Evolutionary conservation across 2,329 filamentous ascomycete species (phyloP).

Genomic region (Polychaeton citri): DNA sequence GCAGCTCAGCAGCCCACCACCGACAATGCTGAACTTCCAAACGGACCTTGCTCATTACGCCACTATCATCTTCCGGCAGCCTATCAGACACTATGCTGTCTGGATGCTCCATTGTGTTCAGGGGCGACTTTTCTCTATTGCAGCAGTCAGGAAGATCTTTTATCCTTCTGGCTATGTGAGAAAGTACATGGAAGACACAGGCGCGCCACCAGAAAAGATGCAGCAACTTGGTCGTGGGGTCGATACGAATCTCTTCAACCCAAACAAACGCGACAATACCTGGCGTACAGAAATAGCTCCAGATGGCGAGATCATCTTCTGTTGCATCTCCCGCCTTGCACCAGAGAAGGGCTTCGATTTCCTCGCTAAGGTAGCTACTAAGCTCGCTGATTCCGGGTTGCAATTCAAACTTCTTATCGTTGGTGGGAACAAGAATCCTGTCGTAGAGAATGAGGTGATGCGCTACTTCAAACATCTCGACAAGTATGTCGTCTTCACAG

Average conservation of each 20-base stretch:
- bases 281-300: slow-evolving; percentile 45
- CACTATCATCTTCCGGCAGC: slow-evolving; percentile 52
- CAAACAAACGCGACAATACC: slow-evolving; percentile 36
- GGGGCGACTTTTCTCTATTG: slow-evolving; percentile 51
- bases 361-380: slow-evolving; percentile 41
- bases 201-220: slow-evolving; percentile 44
- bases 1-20: slow-evolving; percentile 43
- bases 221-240: slow-evolving; percentile 52
- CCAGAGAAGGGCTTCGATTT: slow-evolving; percentile 62
- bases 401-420: slow-evolving; percentile 54
- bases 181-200: slow-evolving; percentile 45
- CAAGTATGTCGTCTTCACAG: slow-evolving; percentile 51
- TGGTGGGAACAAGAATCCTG: slow-evolving; percentile 52
- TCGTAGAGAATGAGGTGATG: slow-evolving; percentile 48
- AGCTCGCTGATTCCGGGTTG: slow-evolving; percentile 42
- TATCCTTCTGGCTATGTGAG: slow-evolving; percentile 53
- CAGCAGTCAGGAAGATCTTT: slow-evolving; percentile 52
- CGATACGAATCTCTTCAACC: slow-evolving; percentile 49
- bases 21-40: slow-evolving; percentile 57
- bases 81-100: slow-evolving; percentile 47
- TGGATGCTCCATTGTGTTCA: slow-evolving; percentile 50
- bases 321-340: slow-evolving; percentile 53
- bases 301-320: slow-evolving; percentile 49
- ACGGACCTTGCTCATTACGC: slow-evolving; percentile 59
- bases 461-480: slow-evolving; percentile 43